Evolutionary conservation across 306 rosid species (phyloP).

Genomic region (Begonia peltatifolia): DNA sequence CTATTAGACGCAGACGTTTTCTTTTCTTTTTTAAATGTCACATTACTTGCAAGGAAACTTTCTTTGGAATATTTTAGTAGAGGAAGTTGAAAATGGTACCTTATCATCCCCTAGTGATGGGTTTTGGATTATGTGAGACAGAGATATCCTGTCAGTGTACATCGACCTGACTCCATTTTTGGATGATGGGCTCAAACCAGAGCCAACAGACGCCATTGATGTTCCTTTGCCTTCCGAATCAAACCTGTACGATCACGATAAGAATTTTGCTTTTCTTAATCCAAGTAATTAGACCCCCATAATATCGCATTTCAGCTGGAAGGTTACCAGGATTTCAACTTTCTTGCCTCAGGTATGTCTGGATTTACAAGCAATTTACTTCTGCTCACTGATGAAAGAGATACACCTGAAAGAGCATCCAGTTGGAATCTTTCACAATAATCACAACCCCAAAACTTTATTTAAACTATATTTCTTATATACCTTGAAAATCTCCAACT

Average conservation of each 20-base stretch:
- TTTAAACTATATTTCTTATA: not conserved
- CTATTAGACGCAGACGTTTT: too few relatives aligned
- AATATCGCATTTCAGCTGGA: not conserved
- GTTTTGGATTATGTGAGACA: conserved; percentile 44
- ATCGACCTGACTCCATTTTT: conserved; percentile 43
- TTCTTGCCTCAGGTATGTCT: conserved; percentile 54
- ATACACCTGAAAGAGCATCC: conserved; percentile 41
- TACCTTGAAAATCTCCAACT: conserved; percentile 97
- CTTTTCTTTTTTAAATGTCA: too few relatives aligned
- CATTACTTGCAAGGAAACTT: too few relatives aligned
- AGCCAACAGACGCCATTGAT: conserved; percentile 48
- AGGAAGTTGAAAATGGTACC: conserved; percentile 24
- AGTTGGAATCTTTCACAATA: too few relatives aligned
- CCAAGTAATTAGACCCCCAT: not conserved
- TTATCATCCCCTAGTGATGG: conserved; percentile 60
- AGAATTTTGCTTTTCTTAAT: not conserved
- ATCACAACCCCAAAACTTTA: not conserved
- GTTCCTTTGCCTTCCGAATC: conserved; percentile 78
- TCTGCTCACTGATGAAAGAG: conserved; percentile 58
- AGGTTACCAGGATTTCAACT: conserved; percentile 65
- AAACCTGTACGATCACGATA: conserved; percentile 39
- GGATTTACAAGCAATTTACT: conserved; percentile 55
- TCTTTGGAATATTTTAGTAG: not conserved
- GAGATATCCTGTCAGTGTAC: conserved; percentile 50
- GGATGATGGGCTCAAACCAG: conserved; percentile 39